Evolutionary conservation across 805 yeast genomes (phyloP).

Genomic region (Saturnispora galanensis): DNA sequence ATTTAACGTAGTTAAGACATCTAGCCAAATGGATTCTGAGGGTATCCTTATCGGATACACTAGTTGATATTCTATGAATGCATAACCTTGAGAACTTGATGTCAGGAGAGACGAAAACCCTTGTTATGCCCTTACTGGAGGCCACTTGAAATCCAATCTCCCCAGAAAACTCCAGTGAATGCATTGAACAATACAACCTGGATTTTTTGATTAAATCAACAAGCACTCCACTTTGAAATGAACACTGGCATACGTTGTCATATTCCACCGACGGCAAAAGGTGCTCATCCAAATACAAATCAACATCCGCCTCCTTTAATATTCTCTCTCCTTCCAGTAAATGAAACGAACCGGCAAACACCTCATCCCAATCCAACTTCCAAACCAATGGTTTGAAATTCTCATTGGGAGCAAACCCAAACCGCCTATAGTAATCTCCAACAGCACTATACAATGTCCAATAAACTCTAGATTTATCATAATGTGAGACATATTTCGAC

Average conservation of each 20-base stretch:
- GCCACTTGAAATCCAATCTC: conserved; percentile 6
- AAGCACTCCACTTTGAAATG: neutral
- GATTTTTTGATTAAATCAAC: neutral
- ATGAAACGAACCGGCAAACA: neutral
- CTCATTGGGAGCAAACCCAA: conserved; percentile 6
- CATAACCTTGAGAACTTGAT: neutral
- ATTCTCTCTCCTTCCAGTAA: neutral
- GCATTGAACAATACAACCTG: neutral
- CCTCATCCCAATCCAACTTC: too few relatives aligned
- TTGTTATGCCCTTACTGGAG: neutral
- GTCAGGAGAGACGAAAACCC: conserved; percentile 4
- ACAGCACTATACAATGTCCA: conserved; percentile 10
- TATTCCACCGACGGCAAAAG: neutral
- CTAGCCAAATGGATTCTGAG: conserved; percentile 5
- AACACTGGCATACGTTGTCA: too few relatives aligned
- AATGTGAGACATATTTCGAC: neutral
- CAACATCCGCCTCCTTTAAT: neutral
- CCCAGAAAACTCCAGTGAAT: neutral
- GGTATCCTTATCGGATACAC: neutral
- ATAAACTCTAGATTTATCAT: neutral
- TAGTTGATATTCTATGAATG: conserved; percentile 4
- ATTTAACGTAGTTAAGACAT: conserved; percentile 1
- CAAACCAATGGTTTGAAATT: neutral
- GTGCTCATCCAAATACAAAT: neutral
- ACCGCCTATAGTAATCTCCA: conserved; percentile 5